A percentile compares a stretch with the other conserved stretches of the same genome.
phyloP scores from a whole-genome alignment of 2,329 filamentous ascomycete species.

The Capronia epimyces region DNA sequence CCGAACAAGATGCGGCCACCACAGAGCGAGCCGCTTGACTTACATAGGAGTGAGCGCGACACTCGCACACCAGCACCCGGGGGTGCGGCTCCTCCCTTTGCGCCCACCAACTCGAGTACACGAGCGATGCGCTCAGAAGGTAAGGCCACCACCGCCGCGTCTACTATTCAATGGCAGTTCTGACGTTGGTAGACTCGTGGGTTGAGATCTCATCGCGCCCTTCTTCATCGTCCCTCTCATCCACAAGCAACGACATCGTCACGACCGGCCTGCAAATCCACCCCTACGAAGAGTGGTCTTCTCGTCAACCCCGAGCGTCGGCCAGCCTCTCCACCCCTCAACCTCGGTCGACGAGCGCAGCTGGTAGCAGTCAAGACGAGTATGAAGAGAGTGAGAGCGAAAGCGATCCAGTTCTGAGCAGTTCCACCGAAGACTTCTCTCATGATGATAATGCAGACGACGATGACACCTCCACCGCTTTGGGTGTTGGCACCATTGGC shows the following conservation, averaged over 20 bases:
- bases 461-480: conserved; percentile 75
- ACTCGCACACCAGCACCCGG: conserved; percentile 10
- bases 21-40: conserved; percentile 20
- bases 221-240: conserved; percentile 88
- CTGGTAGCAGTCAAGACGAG: conserved; percentile 79
- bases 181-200: conserved; percentile 73
- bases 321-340: conserved; percentile 30
- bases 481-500: conserved; percentile 58
- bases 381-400: conserved; percentile 92
- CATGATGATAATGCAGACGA: conserved; percentile 45
- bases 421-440: conserved; percentile 55
- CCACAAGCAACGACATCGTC: conserved; percentile 69
- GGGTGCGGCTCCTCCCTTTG: conserved; percentile 9
- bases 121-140: conserved; percentile 28
- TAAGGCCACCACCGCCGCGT: conserved; percentile 1
- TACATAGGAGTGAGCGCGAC: conserved; percentile 20
- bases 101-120: conserved; percentile 12
- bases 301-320: conserved; percentile 49
- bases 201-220: conserved; percentile 88
- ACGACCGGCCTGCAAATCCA: conserved; percentile 79
- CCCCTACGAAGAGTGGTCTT: conserved; percentile 52
- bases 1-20: conserved; percentile 21
- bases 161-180: conserved; percentile 28
- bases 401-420: conserved; percentile 65
- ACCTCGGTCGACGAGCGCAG: conserved; percentile 43